Percentiles rank a stretch among this genome's conserved stretches.
phyloP scores from a whole-genome alignment of 2,329 filamentous ascomycete species.

The Trichophyton verrucosum region DNA sequence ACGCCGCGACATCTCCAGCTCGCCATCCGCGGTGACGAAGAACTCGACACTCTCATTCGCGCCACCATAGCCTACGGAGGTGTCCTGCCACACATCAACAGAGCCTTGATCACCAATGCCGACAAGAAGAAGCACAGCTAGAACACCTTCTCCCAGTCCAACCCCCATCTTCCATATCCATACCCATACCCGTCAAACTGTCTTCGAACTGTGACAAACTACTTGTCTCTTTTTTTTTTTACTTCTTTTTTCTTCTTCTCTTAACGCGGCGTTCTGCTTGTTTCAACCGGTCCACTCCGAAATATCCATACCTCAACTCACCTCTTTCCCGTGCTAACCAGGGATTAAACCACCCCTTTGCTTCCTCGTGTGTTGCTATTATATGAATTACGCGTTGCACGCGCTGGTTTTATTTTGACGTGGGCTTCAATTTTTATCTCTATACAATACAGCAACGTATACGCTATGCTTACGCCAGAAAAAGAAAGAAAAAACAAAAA shows the following conservation, averaged over 20 bases:
- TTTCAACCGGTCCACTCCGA: neutral
- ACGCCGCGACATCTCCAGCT: constrained; percentile 95
- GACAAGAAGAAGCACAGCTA: constrained; percentile 70
- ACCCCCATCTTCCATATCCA: neutral
- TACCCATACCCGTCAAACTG: too few relatives aligned
- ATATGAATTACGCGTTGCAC: constrained; percentile 1
- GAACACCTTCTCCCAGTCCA: neutral
- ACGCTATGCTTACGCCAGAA: neutral
- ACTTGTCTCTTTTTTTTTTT: too few relatives aligned
- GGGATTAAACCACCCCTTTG: neutral
- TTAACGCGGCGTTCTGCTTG: neutral
- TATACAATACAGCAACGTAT: neutral
- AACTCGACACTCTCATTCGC: constrained; percentile 91
- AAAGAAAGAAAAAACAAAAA: too few relatives aligned
- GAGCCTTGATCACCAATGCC: constrained; percentile 86
- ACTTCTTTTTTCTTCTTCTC: too few relatives aligned
- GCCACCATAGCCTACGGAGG: constrained; percentile 97
- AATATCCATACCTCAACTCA: neutral
- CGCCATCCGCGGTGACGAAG: constrained; percentile 95
- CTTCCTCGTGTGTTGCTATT: neutral
- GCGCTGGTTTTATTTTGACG: neutral
- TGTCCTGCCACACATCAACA: constrained; percentile 98
- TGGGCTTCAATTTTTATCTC: neutral
- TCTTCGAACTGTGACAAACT: too few relatives aligned
- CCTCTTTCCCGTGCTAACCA: neutral